Evolutionary conservation across 345 rosid genomes (phyloP), one percentile per base, ranked within the genome.

Genomic region (Noccaea caerulescens): DNA sequence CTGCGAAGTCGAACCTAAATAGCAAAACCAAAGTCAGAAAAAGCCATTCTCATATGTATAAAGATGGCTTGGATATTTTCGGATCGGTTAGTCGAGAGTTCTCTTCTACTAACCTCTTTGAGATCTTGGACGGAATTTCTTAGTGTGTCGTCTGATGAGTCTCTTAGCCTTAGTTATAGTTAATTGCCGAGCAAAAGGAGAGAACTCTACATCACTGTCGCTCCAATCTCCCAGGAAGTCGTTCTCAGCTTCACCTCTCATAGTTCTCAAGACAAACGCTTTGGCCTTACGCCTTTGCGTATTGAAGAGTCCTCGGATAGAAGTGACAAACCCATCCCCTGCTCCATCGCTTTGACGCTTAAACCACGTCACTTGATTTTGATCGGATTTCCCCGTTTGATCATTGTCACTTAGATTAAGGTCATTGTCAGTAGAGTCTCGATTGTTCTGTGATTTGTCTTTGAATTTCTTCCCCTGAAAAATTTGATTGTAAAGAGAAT

Each of bases 321-420:
- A 91, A 59, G 93, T 94, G 23, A 91, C 98, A 69, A 94, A 94
- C 57, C 99, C 96, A 83, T 94, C 99, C 18, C 99, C 99, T 50
- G 98, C 99, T 80, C 97, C 98, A 70, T 94, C 99, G 55, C 75
- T 79, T 63, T 86, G 86, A 36, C 97, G 96, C 81, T 90, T 94
- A 13, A 88, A 82, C 76, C 83, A 94, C 46, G 93, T 80, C 14
- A 84, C 73, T 39, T 87, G 90, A 71, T 83, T 77, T 74, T 86
- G 88, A 72, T 92, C 96, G 75, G 84, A 12, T 73, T 82, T 86
- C 80, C 83, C 93, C 4, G 76, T 52, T 65, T 68, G 92, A 60
- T 94, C 99, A 42, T 82, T 87, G 68, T 91, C 99, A 57, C 93
- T 87, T 47, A 94, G 82, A 74, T 82, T 82, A 18, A 94, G 84